Percentiles rank a stretch among this genome's conserved stretches.
phyloP scores from a whole-genome alignment of 768 basidiomycete species.

The Lactarius tabidus region DNA sequence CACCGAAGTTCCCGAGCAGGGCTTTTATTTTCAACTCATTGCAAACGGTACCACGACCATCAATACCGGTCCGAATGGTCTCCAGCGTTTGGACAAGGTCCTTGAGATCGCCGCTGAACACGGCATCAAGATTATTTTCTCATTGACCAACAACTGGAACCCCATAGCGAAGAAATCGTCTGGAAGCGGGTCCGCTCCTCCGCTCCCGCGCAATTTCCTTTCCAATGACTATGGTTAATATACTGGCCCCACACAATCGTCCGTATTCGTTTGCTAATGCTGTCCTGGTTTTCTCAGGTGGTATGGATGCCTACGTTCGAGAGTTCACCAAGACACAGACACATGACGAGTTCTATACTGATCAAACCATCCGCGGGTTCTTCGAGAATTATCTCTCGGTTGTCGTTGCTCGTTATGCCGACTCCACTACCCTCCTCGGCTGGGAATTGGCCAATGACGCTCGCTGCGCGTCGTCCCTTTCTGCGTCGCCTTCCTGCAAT shows the following conservation, averaged over 20 bases:
- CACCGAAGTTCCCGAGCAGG: conserved; percentile 37
- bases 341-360: conserved; percentile 40
- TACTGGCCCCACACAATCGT: not conserved
- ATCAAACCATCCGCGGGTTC: conserved; percentile 29
- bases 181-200: not conserved
- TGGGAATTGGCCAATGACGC: conserved; percentile 28
- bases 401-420: conserved; percentile 19
- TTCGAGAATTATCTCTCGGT: conserved; percentile 19
- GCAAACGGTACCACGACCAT: conserved; percentile 50
- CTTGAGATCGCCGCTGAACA: conserved; percentile 51
- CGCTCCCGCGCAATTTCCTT: conserved; percentile 31
- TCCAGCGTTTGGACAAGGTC: conserved; percentile 60
- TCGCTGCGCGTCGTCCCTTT: conserved; percentile 22
- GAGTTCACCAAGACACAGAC: conserved; percentile 30
- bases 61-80: conserved; percentile 57
- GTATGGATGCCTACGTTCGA: conserved; percentile 39
- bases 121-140: conserved; percentile 38
- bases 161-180: not conserved
- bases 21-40: conserved; percentile 63
- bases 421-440: conserved; percentile 16
- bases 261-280: not conserved
- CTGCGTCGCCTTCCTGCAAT: conserved; percentile 27
- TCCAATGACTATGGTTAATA: conserved; percentile 32
- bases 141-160: conserved; percentile 27
- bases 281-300: conserved; percentile 29